Conservation (phyloP, 192 early-diverging fungal species). For the Coemansia sp. region DNA sequence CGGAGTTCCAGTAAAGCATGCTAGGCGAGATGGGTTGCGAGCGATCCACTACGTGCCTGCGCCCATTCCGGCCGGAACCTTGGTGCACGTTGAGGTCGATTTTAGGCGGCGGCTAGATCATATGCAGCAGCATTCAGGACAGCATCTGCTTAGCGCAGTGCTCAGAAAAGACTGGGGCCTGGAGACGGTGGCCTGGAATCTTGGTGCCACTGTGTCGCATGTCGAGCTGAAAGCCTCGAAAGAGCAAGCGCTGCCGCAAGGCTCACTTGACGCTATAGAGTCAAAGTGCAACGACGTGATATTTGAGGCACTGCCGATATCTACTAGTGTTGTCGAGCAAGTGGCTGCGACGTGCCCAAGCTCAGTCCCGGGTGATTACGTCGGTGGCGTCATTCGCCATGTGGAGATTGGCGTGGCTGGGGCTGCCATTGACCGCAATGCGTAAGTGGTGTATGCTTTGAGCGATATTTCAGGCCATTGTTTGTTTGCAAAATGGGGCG, state of each 20-base stretch:
- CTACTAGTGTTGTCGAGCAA: slow-evolving; percentile 50
- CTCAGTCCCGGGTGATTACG: slow-evolving; percentile 24
- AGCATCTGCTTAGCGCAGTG: slow-evolving; percentile 70
- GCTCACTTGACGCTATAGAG: slow-evolving; percentile 56
- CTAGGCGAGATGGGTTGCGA: slow-evolving; percentile 58
- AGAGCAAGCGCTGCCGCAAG: slow-evolving; percentile 32
- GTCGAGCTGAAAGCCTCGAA: slow-evolving; percentile 58
- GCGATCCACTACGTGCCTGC: slow-evolving; percentile 60
- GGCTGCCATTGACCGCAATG: slow-evolving; percentile 12
- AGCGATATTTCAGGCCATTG: not conserved
- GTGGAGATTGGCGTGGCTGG: slow-evolving; percentile 16
- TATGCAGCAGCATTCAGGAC: slow-evolving; percentile 71
- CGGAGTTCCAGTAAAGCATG: slow-evolving; percentile 57
- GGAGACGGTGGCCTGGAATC: slow-evolving; percentile 66
- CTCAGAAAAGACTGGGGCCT: slow-evolving; percentile 60
- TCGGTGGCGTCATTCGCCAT: slow-evolving; percentile 26
- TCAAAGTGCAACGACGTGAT: slow-evolving; percentile 58
- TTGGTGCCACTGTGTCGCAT: slow-evolving; percentile 58
- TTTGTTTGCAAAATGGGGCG: not conserved
- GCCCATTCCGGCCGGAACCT: slow-evolving; percentile 48
- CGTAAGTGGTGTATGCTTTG: slow-evolving; percentile 20
- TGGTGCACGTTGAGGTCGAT: slow-evolving; percentile 59
- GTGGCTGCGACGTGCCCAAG: slow-evolving; percentile 55
- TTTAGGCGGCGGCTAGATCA: slow-evolving; percentile 69
- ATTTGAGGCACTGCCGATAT: slow-evolving; percentile 49